Evolutionary conservation across 2,329 filamentous ascomycete species (phyloP), one percentile per base, ranked within the genome.

Genomic region (Cercospora zeae-maydis): DNA sequence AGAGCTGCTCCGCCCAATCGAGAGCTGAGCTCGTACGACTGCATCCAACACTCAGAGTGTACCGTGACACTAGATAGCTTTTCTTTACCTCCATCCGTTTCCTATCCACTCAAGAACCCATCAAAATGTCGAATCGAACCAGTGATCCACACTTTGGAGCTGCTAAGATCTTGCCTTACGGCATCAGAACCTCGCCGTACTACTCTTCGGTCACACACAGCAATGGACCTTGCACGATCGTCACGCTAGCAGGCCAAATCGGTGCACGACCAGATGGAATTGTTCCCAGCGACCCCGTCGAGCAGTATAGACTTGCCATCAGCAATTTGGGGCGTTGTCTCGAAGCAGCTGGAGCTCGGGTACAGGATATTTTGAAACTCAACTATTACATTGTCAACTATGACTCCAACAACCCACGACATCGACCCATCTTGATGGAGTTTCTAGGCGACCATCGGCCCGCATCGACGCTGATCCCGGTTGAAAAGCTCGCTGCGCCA

Each of bases 371-470:
- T 14, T 30, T 71, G 10, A 72, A 70, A 37, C 63, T 72, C 7
- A 70, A 65, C 5, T 66, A 69, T 45, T 73, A 67, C 63, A 69
- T 73, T 49, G 70, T 72, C 4, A 59, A 69, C 54, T 71, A 66
- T 39, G 67, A 73, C 42, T 60, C 65, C 49, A 65, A 54, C 4
- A 63, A 66, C 27, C 67, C 66, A 21, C 55, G 55, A n/a, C 71
- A 73, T 58, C 61, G 63, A 2, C 47, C 47, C 5, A 59, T 65
- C 4, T 53, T 71, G 13, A 59, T 69, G 58, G 62, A 65, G 2
- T 72, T 72, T 56, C 58, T 73, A 2, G 69, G 68, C 5, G 58
- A 63, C 19, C 70, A 73, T 60, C 59, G 71, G 8, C 71, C 70
- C 3, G 63, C 66, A 10, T 63, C 63, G 8, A 72, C 70, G 2